Conservation (phyloP, 2,329 filamentous ascomycete species). For the Pyrenochaeta sp. region DNA sequence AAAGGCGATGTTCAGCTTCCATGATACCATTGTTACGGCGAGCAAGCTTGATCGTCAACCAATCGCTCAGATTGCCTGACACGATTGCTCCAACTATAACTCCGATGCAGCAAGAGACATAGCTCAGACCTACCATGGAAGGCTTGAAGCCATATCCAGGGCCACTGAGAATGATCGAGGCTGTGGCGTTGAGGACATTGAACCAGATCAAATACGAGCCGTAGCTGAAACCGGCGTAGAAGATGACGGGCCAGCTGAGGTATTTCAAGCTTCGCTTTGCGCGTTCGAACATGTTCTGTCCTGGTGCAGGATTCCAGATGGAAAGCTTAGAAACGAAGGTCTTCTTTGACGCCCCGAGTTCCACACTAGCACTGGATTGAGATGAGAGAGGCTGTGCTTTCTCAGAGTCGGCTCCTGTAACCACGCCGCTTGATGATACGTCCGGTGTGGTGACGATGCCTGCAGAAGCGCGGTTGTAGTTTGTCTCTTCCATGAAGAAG, state of each 20-base stretch:
- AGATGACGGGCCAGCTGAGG: constrained; percentile 47
- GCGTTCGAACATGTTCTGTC: constrained; percentile 24
- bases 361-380: constrained; percentile 19
- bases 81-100: constrained; percentile 25
- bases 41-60: constrained; percentile 39
- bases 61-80: constrained; percentile 31
- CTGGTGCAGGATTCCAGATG: constrained; percentile 28
- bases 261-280: constrained; percentile 32
- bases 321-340: constrained; percentile 27
- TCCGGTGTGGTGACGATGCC: constrained; percentile 11
- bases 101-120: constrained; percentile 30
- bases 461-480: constrained; percentile 53
- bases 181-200: constrained; percentile 38
- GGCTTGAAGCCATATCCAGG: constrained; percentile 30
- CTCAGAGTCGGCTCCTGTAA: constrained; percentile 14
- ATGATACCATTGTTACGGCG: constrained; percentile 49
- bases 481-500: constrained; percentile 69
- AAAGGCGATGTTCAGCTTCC: constrained; percentile 52
- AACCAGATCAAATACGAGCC: constrained; percentile 37
- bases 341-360: constrained; percentile 15
- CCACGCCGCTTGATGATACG: constrained; percentile 12
- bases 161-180: constrained; percentile 32
- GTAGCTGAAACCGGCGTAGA: constrained; percentile 35
- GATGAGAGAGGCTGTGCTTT: constrained; percentile 32
- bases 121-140: constrained; percentile 30